These are phyloP conservation scores for Calamus simplicifolius DNA, from an alignment of 176 grass and related monocot species.

Conservation along the genomic window DNA sequence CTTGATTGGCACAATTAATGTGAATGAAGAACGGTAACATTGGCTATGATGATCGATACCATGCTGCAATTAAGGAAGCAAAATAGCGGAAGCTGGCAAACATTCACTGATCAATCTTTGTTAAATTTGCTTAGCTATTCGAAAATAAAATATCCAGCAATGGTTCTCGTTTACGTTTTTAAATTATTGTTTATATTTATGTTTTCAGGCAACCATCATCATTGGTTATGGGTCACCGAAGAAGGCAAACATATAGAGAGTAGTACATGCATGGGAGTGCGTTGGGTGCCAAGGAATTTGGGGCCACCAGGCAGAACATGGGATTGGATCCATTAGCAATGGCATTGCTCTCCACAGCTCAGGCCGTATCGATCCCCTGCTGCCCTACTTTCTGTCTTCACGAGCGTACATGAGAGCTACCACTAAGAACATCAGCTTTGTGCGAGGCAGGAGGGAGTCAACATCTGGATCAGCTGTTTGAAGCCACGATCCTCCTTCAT, in stretches of 20 bases:
- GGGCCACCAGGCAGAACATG: conserved; percentile 61
- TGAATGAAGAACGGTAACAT: conserved; percentile 94
- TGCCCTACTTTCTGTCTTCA: conserved; percentile 54
- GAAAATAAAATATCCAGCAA: too few relatives aligned
- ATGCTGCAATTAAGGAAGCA: conserved; percentile 84
- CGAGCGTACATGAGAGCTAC: conserved; percentile 56
- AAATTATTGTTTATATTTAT: not conserved
- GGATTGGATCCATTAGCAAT: conserved; percentile 49
- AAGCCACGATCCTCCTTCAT: too few relatives aligned
- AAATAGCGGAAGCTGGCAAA: conserved; percentile 79
- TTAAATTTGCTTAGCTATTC: not conserved
- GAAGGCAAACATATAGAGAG: conserved; percentile 93
- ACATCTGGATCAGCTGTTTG: conserved; percentile 25
- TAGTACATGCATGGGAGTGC: conserved; percentile 89
- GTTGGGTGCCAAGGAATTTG: conserved; percentile 81
- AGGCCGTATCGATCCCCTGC: conserved; percentile 39
- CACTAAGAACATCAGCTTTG: conserved; percentile 42
- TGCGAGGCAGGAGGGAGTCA: conserved; percentile 24
- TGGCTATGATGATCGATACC: conserved; percentile 86
- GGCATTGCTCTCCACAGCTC: conserved; percentile 40
- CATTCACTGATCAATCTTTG: conserved; percentile 83
- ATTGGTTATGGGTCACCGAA: conserved; percentile 98
- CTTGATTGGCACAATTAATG: conserved; percentile 52
- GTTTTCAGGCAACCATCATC: conserved; percentile 77
- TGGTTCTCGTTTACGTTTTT: too few relatives aligned